These are phyloP conservation scores for Pugionium dolabratum DNA, from an alignment of 345 rosid genomes.

Conservation along the genomic window DNA sequence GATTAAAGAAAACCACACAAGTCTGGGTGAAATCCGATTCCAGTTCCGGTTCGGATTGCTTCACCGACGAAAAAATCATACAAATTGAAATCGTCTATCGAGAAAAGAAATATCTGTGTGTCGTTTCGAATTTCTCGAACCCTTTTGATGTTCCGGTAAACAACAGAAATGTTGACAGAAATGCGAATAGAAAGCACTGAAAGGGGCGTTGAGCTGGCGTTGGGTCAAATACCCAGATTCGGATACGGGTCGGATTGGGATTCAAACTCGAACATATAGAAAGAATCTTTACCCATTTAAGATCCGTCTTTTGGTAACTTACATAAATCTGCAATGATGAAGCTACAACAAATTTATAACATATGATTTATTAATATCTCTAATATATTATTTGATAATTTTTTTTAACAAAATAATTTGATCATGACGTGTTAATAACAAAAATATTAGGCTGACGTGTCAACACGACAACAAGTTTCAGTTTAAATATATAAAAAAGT, in stretches of 20 bases:
- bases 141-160: conserved; percentile 29
- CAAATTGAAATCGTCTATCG: neutral
- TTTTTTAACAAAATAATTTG: too few relatives aligned
- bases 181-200: conserved; percentile 15
- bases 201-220: conserved; percentile 38
- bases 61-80: conserved; percentile 28
- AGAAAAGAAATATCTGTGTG: neutral
- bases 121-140: conserved; percentile 28
- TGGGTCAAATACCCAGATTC: conserved; percentile 26
- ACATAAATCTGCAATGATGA: too few relatives aligned
- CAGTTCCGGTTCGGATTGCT: conserved; percentile 26
- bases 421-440: too few relatives aligned
- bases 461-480: too few relatives aligned
- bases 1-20: neutral
- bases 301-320: neutral
- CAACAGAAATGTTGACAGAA: conserved; percentile 30
- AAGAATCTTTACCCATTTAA: neutral
- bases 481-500: too few relatives aligned
- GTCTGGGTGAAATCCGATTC: conserved; percentile 20
- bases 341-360: too few relatives aligned
- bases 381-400: too few relatives aligned
- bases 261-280: neutral
- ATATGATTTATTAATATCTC: too few relatives aligned
- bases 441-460: too few relatives aligned
- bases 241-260: conserved; percentile 34